phyloP scores from a whole-genome alignment of 768 basidiomycete genomes.

The Phylloporus sp. region DNA sequence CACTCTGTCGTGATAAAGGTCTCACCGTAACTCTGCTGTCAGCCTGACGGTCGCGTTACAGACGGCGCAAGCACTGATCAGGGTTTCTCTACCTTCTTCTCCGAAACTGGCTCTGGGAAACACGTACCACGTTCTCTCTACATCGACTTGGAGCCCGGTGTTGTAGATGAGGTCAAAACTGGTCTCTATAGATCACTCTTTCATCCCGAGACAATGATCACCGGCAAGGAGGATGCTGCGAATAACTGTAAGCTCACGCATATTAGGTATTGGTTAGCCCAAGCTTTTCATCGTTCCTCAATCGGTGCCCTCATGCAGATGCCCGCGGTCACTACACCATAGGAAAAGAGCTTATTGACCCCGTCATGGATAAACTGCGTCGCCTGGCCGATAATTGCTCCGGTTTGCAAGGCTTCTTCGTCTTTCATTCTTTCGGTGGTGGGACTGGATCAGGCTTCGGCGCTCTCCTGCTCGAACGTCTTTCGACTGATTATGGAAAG shows the following conservation, averaged over 20 bases:
- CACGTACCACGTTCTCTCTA: conserved; percentile 96
- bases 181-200: conserved; percentile 92
- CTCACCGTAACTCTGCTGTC: conserved; percentile 14
- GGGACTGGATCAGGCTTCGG: conserved; percentile 99
- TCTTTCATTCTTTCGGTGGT: conserved; percentile 99
- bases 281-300: conserved; percentile 10
- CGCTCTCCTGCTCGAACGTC: conserved; percentile 92
- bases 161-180: conserved; percentile 90
- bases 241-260: conserved; percentile 84
- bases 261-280: not conserved
- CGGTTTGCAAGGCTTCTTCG: conserved; percentile 99
- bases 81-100: conserved; percentile 98
- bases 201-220: conserved; percentile 95
- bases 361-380: conserved; percentile 95
- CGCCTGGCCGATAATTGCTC: conserved; percentile 96
- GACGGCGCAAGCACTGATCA: conserved; percentile 54
- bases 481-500: conserved; percentile 98
- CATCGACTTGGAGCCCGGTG: conserved; percentile 93
- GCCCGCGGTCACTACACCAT: conserved; percentile 99
- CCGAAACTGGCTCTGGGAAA: conserved; percentile 89
- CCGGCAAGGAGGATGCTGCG: conserved; percentile 98
- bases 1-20: not conserved
- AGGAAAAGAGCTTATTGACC: conserved; percentile 97
- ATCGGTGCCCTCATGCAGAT: conserved; percentile 46
- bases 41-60: conserved; percentile 90